Evolutionary conservation across 164 flowering plant genomes (phyloP).

Genomic region (Stephania japonica): DNA sequence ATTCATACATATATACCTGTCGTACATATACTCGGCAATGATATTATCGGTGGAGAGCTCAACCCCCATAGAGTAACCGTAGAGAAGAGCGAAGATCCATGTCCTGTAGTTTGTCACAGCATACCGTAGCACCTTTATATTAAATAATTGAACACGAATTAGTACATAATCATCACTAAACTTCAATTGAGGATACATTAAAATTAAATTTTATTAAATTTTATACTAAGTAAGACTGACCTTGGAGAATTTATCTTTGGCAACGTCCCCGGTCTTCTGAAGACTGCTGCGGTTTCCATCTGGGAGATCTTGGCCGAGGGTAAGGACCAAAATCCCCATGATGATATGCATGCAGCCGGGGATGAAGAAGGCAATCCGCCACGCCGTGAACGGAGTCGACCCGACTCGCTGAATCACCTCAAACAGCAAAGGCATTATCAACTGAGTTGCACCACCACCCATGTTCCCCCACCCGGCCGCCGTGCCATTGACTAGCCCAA

Average conservation of each 20-base stretch:
- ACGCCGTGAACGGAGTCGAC: conserved; percentile 63
- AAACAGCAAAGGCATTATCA: conserved; percentile 60
- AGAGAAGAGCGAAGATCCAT: conserved; percentile 67
- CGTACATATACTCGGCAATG: conserved; percentile 67
- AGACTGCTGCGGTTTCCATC: conserved; percentile 60
- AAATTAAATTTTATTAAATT: no score
- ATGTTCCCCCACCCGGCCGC: conserved; percentile 86
- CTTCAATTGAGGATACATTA: no score
- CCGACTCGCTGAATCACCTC: conserved; percentile 39
- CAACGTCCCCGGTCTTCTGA: conserved; percentile 53
- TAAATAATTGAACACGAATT: no score
- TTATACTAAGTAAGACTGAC: no score
- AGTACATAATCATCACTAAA: background rate
- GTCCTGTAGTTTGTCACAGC: conserved; percentile 70
- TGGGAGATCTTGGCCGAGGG: conserved; percentile 72
- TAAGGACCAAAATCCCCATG: conserved; percentile 54
- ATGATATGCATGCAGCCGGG: conserved; percentile 59
- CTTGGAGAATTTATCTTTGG: conserved; percentile 62
- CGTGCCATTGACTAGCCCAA: conserved; percentile 66
- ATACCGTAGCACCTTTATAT: conserved; percentile 48
- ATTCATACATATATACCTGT: conserved; percentile 26
- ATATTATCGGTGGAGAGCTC: conserved; percentile 64
- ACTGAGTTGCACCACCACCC: conserved; percentile 87
- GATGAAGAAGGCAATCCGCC: conserved; percentile 84
- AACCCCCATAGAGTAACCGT: conserved; percentile 77